phyloP scores from a whole-genome alignment of 179 eudicot species.

The Drosera spatulata region DNA sequence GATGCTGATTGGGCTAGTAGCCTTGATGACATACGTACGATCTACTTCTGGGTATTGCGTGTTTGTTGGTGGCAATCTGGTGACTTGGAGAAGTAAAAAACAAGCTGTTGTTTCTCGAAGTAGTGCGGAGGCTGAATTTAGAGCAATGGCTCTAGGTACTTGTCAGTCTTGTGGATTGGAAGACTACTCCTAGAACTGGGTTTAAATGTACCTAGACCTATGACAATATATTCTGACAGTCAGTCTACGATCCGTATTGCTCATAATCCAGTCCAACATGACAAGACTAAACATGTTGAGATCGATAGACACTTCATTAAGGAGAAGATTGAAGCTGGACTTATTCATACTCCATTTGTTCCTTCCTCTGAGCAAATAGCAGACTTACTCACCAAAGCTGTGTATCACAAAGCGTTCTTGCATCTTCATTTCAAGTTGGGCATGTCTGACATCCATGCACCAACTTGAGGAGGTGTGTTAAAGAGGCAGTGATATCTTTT shows the following conservation, averaged over 20 bases:
- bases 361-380: neutral
- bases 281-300: constrained; percentile 1
- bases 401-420: neutral
- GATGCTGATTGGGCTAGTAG: constrained; percentile 3
- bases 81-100: constrained; percentile 3
- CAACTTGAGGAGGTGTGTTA: constrained; percentile 7
- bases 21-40: neutral
- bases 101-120: constrained; percentile 5
- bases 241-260: neutral
- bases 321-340: neutral
- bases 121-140: constrained; percentile 1
- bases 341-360: neutral
- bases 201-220: neutral
- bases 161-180: neutral
- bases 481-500: neutral
- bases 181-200: neutral
- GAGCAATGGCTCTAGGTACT: constrained; percentile 1
- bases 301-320: constrained; percentile 3
- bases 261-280: constrained; percentile 2
- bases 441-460: neutral
- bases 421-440: constrained; percentile 3
- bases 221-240: constrained; percentile 3
- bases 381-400: constrained; percentile 1
- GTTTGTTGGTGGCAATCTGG: constrained; percentile 4
- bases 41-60: constrained; percentile 1